Conservation (phyloP, 805 yeast genomes). For the Candida ulmi region DNA sequence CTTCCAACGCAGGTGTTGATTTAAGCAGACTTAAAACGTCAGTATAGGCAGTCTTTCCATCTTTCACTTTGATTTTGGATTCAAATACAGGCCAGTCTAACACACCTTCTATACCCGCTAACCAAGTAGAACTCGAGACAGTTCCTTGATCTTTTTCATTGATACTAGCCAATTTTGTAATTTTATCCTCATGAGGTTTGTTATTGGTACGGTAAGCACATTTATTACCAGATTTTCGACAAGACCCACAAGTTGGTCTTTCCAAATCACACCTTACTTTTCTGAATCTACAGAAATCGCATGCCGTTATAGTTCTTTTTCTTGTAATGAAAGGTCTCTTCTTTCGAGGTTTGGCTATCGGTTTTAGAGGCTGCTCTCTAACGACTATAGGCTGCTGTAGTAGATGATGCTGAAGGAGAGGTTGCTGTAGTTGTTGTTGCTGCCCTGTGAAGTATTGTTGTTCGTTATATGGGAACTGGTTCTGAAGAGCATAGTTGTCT, state of each 20-base stretch:
- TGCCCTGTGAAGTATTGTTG: no score
- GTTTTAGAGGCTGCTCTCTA: background rate
- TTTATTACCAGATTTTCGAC: slow-evolving; percentile 18
- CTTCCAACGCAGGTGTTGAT: background rate
- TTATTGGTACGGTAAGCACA: slow-evolving; percentile 14
- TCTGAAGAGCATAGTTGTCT: no score
- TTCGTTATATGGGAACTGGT: no score
- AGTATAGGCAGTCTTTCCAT: no score
- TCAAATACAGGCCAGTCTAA: slow-evolving; percentile 18
- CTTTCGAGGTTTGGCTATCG: slow-evolving; percentile 3
- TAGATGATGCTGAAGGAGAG: no score
- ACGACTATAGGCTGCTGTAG: no score
- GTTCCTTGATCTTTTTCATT: background rate
- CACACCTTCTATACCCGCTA: slow-evolving; percentile 12
- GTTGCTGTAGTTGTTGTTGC: no score
- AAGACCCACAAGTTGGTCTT: slow-evolving; percentile 41
- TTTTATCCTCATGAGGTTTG: slow-evolving; percentile 1
- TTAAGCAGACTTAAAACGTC: no score
- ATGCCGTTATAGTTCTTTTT: slow-evolving; percentile 26
- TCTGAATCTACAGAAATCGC: slow-evolving; percentile 35
- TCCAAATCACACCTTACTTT: slow-evolving; percentile 44
- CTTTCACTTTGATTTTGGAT: slow-evolving; percentile 5
- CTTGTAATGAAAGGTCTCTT: slow-evolving; percentile 2
- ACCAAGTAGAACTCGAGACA: slow-evolving; percentile 20
- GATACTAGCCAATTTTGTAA: slow-evolving; percentile 6